Base-by-base conservation (phyloP, 106 monocot species). In the Alisma plantagoaquatica region DNA sequence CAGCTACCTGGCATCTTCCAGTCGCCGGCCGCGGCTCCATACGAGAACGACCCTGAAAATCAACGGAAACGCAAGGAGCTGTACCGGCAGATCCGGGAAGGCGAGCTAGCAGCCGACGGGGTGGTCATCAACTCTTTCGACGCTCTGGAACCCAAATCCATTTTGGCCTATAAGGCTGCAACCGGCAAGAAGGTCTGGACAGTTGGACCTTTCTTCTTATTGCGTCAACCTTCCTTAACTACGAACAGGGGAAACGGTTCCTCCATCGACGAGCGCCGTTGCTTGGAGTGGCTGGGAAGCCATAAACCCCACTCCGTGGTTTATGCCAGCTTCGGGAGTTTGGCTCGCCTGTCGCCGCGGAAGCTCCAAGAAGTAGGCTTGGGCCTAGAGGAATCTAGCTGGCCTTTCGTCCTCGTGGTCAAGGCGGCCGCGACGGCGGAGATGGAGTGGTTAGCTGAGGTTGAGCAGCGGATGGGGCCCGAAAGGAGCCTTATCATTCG, bases 271-370 rank as follows among this genome's bases (percentile, higher is more conserved):
- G 22, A 1, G 1, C 12, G 26, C 0, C 22, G 21, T 10, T 20
- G 41, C 22, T 15, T 44, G 7, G 14, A 3, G 3, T 71, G 63
- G 63, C 71, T 71, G 15, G 64, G 64, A 25, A 26, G 38, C 0
- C 60, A 10, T 27, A 9, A 23, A 23, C 46, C 46, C 14, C 28
- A 47, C 9, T 62, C 55, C 1, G 70, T 70, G 0, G 25, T 62
- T 19, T 70, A 62, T 29, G 70, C 63, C 0, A 29, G 33, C 47
- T 49, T 70, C 18, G 70, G 70, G 4, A 70, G 62, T 16, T 32
- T 71, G 17, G 3, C 47, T 2, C 2, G 42, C n/a, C 2, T 27
- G 3, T 9, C 27, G 29, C 27, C 17, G 23, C 1, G 2, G 2
- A 56, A 42, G 21, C 31, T 62, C 0, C n/a, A 21, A 2, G 70